phyloP scores from a whole-genome alignment of 2,329 filamentous ascomycete genomes.

The Bipolaris zeicola region DNA sequence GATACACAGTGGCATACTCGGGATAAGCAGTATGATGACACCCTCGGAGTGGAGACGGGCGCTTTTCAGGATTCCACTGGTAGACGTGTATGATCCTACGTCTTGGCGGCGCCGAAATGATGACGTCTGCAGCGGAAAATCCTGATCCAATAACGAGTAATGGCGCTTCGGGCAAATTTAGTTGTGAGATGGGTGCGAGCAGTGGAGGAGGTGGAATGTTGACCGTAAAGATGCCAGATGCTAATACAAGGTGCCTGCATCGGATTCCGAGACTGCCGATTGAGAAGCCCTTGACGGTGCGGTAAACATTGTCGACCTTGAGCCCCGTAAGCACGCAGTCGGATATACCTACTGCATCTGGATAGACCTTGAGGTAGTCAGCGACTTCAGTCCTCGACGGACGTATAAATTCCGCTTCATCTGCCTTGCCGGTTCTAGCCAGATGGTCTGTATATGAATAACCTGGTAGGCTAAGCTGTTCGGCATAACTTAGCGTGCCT shows the following conservation, averaged over 20 bases:
- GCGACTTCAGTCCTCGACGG: conserved; percentile 62
- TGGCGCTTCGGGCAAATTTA: conserved; percentile 41
- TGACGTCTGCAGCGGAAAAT: conserved; percentile 66
- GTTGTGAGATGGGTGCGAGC: conserved; percentile 53
- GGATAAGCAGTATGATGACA: conserved; percentile 67
- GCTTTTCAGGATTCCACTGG: conserved; percentile 62
- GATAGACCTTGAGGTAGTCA: conserved; percentile 61
- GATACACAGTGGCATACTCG: conserved; percentile 65
- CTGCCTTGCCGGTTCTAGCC: conserved; percentile 46
- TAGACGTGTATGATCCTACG: conserved; percentile 64
- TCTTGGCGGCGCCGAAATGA: conserved; percentile 58
- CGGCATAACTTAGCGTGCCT: conserved; percentile 65
- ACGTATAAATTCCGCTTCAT: conserved; percentile 57
- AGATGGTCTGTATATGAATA: conserved; percentile 64
- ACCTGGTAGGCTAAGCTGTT: conserved; percentile 65
- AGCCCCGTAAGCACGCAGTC: conserved; percentile 54
- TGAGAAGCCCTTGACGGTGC: conserved; percentile 55
- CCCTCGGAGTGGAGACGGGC: conserved; percentile 62
- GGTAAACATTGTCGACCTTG: conserved; percentile 52
- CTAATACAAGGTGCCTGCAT: conserved; percentile 63
- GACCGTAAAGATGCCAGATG: conserved; percentile 64
- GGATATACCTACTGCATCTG: conserved; percentile 58
- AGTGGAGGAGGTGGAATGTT: conserved; percentile 58
- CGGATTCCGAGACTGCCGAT: conserved; percentile 58
- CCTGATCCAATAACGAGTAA: conserved; percentile 65